Percentiles rank a stretch among this genome's conserved stretches.
phyloP scores from a whole-genome alignment of 208 protist genomes.

The Leishmania tarentolae region DNA sequence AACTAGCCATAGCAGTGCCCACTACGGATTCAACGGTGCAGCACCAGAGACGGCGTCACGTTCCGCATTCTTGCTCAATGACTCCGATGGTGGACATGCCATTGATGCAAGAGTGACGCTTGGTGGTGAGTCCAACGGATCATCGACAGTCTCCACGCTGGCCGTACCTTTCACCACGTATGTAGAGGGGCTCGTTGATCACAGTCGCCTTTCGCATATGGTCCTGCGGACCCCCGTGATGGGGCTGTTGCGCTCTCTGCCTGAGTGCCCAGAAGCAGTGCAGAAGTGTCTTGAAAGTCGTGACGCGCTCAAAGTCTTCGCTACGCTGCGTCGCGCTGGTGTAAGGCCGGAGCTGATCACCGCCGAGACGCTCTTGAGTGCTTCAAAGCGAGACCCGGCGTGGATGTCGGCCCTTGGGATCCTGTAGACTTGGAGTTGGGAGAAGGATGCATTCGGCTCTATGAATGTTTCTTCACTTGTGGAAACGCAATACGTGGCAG shows the following conservation, averaged over 20 bases:
- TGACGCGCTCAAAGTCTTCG: slow-evolving; percentile 58
- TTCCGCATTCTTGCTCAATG: not conserved
- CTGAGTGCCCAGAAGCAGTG: slow-evolving; percentile 36
- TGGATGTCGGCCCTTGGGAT: slow-evolving; percentile 58
- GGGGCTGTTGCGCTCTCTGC: slow-evolving; percentile 8
- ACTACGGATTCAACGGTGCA: not conserved
- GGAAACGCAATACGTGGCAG: not conserved
- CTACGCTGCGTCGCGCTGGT: slow-evolving; percentile 51
- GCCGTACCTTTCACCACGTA: slow-evolving; percentile 59
- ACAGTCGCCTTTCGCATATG: slow-evolving; percentile 51
- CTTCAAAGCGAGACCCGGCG: slow-evolving; percentile 40
- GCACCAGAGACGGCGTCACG: not conserved
- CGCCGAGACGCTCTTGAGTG: slow-evolving; percentile 49
- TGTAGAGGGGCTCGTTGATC: slow-evolving; percentile 40
- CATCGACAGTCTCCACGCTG: slow-evolving; percentile 10
- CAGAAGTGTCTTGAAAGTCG: slow-evolving; percentile 31
- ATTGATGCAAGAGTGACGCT: not conserved
- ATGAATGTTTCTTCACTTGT: too few species aligned
- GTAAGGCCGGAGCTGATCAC: slow-evolving; percentile 64
- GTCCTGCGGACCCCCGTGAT: slow-evolving; percentile 54
- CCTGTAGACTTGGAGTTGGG: slow-evolving; percentile 19
- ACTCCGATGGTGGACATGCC: not conserved
- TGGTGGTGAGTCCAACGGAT: not conserved
- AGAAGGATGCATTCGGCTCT: too few species aligned
- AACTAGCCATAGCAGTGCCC: not conserved